Percentiles rank a stretch among this genome's conserved stretches.
phyloP scores from a whole-genome alignment of 1,284 basidiomycete species.

The Naganishia albida region DNA sequence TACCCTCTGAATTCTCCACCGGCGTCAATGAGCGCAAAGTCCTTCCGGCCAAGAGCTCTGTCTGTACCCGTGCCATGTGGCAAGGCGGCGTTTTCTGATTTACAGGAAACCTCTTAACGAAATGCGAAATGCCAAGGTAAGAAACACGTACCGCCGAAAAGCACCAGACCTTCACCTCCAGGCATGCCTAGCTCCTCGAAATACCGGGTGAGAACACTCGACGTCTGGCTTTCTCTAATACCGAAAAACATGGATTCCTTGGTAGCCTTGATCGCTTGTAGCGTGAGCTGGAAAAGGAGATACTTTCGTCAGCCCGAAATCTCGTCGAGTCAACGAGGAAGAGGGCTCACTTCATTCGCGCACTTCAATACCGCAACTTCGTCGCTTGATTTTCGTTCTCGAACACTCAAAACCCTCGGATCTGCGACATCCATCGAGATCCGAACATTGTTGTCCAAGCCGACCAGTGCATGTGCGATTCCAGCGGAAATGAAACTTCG shows the following conservation, averaged over 20 bases:
- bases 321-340: not conserved
- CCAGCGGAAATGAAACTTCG: constrained; percentile 60
- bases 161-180: constrained; percentile 63
- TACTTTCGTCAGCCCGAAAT: not conserved
- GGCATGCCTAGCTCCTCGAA: constrained; percentile 63
- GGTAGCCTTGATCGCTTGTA: constrained; percentile 70
- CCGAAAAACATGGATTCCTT: constrained; percentile 66
- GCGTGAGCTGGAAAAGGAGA: constrained; percentile 61
- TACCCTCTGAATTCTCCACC: constrained; percentile 72
- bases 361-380: constrained; percentile 74
- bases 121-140: constrained; percentile 25
- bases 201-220: constrained; percentile 61
- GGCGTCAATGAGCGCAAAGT: constrained; percentile 77
- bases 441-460: constrained; percentile 35
- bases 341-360: constrained; percentile 67
- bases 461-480: constrained; percentile 46
- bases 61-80: constrained; percentile 79
- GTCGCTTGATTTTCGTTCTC: constrained; percentile 70
- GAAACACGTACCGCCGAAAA: constrained; percentile 68
- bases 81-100: constrained; percentile 74
- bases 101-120: not conserved
- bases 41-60: constrained; percentile 60
- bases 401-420: constrained; percentile 61
- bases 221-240: constrained; percentile 71
- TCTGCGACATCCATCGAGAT: constrained; percentile 58